Evolutionary conservation across 352 stramenopile species (phyloP).

Genomic region (Pythium monospermum): DNA sequence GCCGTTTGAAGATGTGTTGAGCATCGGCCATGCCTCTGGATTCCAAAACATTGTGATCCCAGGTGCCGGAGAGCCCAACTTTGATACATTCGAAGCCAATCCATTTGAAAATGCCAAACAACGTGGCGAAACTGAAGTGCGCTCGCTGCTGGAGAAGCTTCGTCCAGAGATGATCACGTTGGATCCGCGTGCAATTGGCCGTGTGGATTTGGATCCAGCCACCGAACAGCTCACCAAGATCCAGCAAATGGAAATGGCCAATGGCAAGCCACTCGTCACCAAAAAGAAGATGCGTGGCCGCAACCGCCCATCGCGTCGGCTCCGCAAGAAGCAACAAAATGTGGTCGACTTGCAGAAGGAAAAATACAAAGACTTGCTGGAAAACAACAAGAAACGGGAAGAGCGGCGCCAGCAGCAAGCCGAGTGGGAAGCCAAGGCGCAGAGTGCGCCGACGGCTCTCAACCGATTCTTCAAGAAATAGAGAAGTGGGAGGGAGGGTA

Average conservation of each 20-base stretch:
- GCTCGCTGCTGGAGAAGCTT: conserved; percentile 97
- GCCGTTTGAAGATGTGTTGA: conserved; percentile 97
- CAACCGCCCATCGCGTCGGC: conserved; percentile 95
- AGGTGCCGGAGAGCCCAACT: conserved; percentile 96
- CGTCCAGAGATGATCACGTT: conserved; percentile 97
- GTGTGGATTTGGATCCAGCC: conserved; percentile 89
- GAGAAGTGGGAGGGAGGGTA: no score
- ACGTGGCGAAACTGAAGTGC: conserved; percentile 94
- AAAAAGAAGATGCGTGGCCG: conserved; percentile 97
- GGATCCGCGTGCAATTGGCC: conserved; percentile 91
- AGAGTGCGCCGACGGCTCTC: conserved; percentile 69
- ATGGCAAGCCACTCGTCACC: conserved; percentile 57
- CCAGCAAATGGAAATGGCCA: conserved; percentile 65
- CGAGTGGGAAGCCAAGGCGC: conserved; percentile 75
- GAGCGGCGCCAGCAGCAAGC: conserved; percentile 67
- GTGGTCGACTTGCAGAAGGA: conserved; percentile 94
- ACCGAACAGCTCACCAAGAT: conserved; percentile 84
- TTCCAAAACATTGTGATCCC: conserved; percentile 91
- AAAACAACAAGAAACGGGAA: conserved; percentile 69
- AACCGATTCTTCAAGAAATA: conserved; percentile 89
- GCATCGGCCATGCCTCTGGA: conserved; percentile 89
- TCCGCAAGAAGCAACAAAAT: conserved; percentile 97
- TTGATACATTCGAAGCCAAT: conserved; percentile 98
- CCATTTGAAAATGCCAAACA: conserved; percentile 97
- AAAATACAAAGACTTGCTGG: conserved; percentile 85